A percentile compares a stretch with the other conserved stretches of the same genome.
These are phyloP conservation scores for Cryptosporidium sp. DNA, from an alignment of 169 alveolate genomes.

Conservation along the genomic window DNA sequence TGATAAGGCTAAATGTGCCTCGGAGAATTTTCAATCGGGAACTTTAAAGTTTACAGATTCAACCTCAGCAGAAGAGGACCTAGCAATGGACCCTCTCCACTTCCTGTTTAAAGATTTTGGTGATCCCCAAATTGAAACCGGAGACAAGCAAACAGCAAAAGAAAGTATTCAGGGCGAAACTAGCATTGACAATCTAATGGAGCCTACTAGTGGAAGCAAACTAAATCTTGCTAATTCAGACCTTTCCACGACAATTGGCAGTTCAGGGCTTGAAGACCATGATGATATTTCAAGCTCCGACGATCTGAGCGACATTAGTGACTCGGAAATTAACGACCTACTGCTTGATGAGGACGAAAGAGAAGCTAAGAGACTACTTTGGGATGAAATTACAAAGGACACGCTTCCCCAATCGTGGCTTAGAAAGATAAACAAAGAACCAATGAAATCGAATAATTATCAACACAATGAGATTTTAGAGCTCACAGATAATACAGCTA, in stretches of 20 bases:
- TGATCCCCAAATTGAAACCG: background rate
- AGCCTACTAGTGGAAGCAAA: background rate
- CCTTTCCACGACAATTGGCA: slow-evolving; percentile 16
- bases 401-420: slow-evolving; percentile 85
- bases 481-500: background rate
- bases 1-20: slow-evolving; percentile 70
- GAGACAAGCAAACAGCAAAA: background rate
- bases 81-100: slow-evolving; percentile 66
- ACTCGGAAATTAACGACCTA: slow-evolving; percentile 81
- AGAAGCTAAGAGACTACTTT: slow-evolving; percentile 83
- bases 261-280: background rate
- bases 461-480: background rate
- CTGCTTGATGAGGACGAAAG: slow-evolving; percentile 85
- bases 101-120: slow-evolving; percentile 45
- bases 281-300: slow-evolving; percentile 46
- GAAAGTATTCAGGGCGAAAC: background rate
- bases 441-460: background rate
- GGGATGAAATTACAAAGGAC: slow-evolving; percentile 89
- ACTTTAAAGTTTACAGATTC: background rate
- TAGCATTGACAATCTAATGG: background rate
- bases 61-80: slow-evolving; percentile 39
- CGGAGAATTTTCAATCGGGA: background rate
- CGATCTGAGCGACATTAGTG: slow-evolving; percentile 78
- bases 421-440: slow-evolving; percentile 64
- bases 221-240: background rate